These are phyloP conservation scores for Ophiostoma australiae DNA, from an alignment of 2,329 filamentous ascomycete species.

Conservation along the genomic window DNA sequence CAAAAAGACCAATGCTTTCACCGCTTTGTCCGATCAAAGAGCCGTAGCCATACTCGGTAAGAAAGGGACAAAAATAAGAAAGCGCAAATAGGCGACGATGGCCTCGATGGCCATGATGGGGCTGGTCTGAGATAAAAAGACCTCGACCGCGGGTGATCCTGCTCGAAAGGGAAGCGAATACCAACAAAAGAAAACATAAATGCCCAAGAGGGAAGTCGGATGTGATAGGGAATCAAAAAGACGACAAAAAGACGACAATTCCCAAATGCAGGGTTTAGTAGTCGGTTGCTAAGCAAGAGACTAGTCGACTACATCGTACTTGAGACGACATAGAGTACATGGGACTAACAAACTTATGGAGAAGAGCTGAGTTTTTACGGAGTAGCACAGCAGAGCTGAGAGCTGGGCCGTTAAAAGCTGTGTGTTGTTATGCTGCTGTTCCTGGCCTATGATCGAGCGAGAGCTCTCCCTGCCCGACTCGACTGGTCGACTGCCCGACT, in stretches of 20 bases:
- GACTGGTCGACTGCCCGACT: not conserved
- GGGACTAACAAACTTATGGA: not conserved
- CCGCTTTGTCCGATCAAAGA: not conserved
- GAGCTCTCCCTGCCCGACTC: not conserved
- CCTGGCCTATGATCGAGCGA: not conserved
- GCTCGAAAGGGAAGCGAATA: not conserved
- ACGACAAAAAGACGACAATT: not conserved
- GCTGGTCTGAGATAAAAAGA: constrained; percentile 9
- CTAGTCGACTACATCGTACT: not conserved
- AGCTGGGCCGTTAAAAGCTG: not conserved
- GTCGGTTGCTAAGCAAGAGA: not conserved
- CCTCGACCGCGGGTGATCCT: not conserved
- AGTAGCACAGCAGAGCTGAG: not conserved
- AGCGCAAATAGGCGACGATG: not conserved
- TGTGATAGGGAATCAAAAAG: not conserved
- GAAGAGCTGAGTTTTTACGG: not conserved
- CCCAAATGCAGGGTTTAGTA: not conserved
- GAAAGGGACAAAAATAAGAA: not conserved
- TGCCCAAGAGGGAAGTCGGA: not conserved
- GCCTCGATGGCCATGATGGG: not conserved
- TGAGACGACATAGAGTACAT: not conserved
- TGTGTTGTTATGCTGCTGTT: not conserved
- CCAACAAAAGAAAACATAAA: constrained; percentile 1
- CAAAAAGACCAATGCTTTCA: not conserved
- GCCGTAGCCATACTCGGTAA: too few relatives aligned